These are phyloP conservation scores for Cudoniella acicularis DNA, from an alignment of 495 filamentous ascomycete species.

Conservation along the genomic window DNA sequence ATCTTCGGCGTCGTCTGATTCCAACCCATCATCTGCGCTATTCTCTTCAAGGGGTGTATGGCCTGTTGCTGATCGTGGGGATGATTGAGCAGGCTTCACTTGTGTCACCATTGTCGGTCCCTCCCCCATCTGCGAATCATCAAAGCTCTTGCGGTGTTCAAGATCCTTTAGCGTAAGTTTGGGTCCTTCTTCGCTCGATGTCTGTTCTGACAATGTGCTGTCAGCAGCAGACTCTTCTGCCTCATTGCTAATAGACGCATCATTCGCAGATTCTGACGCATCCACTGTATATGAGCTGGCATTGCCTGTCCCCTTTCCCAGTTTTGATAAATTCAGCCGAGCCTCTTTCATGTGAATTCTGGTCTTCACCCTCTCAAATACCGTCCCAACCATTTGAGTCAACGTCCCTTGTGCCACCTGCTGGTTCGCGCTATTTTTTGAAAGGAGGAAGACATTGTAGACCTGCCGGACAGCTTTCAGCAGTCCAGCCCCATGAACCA, in stretches of 20 bases:
- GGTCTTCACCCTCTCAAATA: constrained; percentile 92
- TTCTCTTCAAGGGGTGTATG: constrained; percentile 46
- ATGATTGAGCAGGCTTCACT: constrained; percentile 53
- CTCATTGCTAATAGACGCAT: constrained; percentile 40
- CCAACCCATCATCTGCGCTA: constrained; percentile 38
- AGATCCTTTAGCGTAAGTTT: constrained; percentile 95
- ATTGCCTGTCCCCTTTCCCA: constrained; percentile 35
- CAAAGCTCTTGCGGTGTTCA: constrained; percentile 88
- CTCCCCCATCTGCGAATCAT: constrained; percentile 86
- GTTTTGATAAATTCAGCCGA: constrained; percentile 44
- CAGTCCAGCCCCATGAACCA: constrained; percentile 94
- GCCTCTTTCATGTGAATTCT: constrained; percentile 84
- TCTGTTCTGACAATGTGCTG: constrained; percentile 47
- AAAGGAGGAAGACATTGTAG: constrained; percentile 97
- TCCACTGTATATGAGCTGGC: constrained; percentile 30
- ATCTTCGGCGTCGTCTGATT: constrained; percentile 84
- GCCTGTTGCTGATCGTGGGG: constrained; percentile 55
- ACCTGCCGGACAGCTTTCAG: constrained; percentile 97
- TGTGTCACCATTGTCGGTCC: constrained; percentile 92
- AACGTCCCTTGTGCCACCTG: constrained; percentile 94
- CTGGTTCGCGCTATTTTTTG: constrained; percentile 86
- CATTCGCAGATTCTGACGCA: constrained; percentile 29
- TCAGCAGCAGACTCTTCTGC: constrained; percentile 37
- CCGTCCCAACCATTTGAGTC: constrained; percentile 97
- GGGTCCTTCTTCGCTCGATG: constrained; percentile 51